Percentiles rank a stretch among this genome's conserved stretches.
These are phyloP conservation scores for Pleoardoris graminearum DNA, from an alignment of 2,329 filamentous ascomycete species.

Conservation along the genomic window DNA sequence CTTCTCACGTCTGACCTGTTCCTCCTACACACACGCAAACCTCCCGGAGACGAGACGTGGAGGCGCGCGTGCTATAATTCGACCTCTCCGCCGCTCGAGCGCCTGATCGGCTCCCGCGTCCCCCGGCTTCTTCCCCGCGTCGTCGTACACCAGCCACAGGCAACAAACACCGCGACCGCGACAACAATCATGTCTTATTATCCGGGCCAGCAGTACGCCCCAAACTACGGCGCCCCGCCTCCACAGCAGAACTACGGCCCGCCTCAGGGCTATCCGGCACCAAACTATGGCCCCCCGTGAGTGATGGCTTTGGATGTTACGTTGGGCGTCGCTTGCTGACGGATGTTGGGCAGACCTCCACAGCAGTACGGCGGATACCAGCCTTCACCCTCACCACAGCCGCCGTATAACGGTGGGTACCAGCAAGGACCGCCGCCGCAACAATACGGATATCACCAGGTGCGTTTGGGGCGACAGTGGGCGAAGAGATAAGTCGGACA, in stretches of 20 bases:
- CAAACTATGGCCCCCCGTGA: slow-evolving; percentile 36
- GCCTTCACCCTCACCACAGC: slow-evolving; percentile 45
- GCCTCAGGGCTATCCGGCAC: slow-evolving; percentile 35
- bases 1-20: slow-evolving; percentile 5
- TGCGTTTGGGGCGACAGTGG: slow-evolving; percentile 25
- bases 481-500: too few species aligned
- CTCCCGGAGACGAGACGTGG: neutral
- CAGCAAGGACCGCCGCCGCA: slow-evolving; percentile 48
- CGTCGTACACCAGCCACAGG: slow-evolving; percentile 4
- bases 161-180: slow-evolving; percentile 4
- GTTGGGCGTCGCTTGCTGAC: slow-evolving; percentile 15
- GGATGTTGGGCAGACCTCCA: slow-evolving; percentile 24
- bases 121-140: slow-evolving; percentile 11
- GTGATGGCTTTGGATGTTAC: slow-evolving; percentile 11
- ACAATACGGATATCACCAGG: slow-evolving; percentile 50
- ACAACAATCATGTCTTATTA: slow-evolving; percentile 45
- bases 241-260: slow-evolving; percentile 43
- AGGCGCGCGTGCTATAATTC: neutral
- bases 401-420: slow-evolving; percentile 43
- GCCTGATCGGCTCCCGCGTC: neutral
- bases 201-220: slow-evolving; percentile 46
- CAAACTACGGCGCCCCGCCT: slow-evolving; percentile 46
- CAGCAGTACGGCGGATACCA: slow-evolving; percentile 45
- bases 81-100: neutral
- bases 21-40: neutral